These are phyloP conservation scores for Fusarium abutilonis DNA, from an alignment of 2,329 filamentous ascomycete species.

Conservation along the genomic window DNA sequence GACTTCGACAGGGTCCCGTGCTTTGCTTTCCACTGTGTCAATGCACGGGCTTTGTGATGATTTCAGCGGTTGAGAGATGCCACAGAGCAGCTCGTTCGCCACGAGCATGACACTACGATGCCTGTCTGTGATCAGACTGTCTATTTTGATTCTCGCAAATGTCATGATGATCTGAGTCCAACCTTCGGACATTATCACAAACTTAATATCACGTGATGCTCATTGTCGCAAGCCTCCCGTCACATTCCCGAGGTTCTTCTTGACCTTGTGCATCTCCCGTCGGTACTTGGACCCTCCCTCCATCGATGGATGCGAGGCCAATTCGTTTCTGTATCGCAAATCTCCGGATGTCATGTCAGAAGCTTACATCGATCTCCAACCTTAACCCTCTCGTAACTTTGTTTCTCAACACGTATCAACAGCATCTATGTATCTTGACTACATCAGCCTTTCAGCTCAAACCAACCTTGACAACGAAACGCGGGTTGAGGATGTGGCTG, in stretches of 20 bases:
- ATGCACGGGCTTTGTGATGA: slow-evolving; percentile 35
- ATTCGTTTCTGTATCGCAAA: slow-evolving; percentile 23
- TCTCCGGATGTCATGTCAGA: not conserved
- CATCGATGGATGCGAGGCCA: slow-evolving; percentile 13
- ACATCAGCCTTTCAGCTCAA: not conserved
- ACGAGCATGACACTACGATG: slow-evolving; percentile 3
- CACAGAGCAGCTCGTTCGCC: not conserved
- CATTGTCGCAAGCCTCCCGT: slow-evolving; percentile 29
- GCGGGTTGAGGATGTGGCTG: slow-evolving; percentile 33
- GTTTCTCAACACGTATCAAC: not conserved
- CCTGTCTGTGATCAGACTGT: not conserved
- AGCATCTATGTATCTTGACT: not conserved
- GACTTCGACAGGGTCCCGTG: slow-evolving; percentile 33
- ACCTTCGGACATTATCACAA: too few species aligned
- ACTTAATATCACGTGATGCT: slow-evolving; percentile 22
- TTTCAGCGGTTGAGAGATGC: slow-evolving; percentile 21
- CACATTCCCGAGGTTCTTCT: slow-evolving; percentile 44
- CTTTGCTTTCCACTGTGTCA: slow-evolving; percentile 25
- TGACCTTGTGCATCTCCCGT: slow-evolving; percentile 41
- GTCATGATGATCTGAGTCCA: not conserved
- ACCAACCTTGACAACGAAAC: not conserved
- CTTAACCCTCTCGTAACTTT: not conserved
- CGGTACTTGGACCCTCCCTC: slow-evolving; percentile 39
- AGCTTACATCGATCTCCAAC: not conserved
- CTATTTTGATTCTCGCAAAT: not conserved